phyloP scores from a whole-genome alignment of 768 basidiomycete genomes.

The Neoboletus subvelutipes region DNA sequence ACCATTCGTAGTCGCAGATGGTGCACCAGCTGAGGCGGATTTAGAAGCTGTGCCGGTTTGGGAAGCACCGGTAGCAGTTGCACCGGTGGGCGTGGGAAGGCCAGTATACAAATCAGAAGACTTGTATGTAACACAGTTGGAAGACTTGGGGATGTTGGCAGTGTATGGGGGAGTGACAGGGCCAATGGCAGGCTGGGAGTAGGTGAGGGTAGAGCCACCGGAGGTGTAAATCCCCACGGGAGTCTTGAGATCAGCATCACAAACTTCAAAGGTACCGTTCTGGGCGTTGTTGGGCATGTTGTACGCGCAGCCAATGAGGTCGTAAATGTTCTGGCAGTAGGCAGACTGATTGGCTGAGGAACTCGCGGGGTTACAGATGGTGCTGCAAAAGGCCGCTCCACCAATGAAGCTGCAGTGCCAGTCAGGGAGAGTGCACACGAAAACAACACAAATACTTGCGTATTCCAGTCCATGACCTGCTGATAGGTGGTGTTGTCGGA shows the following conservation, averaged over 20 bases:
- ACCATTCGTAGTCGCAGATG: constrained; percentile 19
- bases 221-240: constrained; percentile 53
- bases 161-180: constrained; percentile 41
- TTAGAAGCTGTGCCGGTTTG: constrained; percentile 11
- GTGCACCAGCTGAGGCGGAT: constrained; percentile 13
- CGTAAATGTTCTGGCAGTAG: constrained; percentile 71
- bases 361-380: constrained; percentile 60
- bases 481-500: constrained; percentile 40
- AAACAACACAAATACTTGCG: constrained; percentile 36
- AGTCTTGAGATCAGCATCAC: constrained; percentile 62
- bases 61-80: constrained; percentile 5
- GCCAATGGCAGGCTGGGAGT: constrained; percentile 40
- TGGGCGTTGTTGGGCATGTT: constrained; percentile 68
- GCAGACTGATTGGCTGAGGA: constrained; percentile 39
- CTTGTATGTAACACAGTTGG: constrained; percentile 42
- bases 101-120: constrained; percentile 38
- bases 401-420: constrained; percentile 57
- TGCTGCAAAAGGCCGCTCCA: constrained; percentile 60
- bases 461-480: constrained; percentile 68
- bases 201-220: constrained; percentile 43
- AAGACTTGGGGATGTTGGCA: constrained; percentile 40
- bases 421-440: neutral
- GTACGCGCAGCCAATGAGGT: constrained; percentile 69
- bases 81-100: constrained; percentile 13
- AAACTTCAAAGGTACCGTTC: constrained; percentile 61